A percentile compares a stretch with the other conserved stretches of the same genome.
Conservation (phyloP, 257 asterid genomes). For the Solanum etuberosum region DNA sequence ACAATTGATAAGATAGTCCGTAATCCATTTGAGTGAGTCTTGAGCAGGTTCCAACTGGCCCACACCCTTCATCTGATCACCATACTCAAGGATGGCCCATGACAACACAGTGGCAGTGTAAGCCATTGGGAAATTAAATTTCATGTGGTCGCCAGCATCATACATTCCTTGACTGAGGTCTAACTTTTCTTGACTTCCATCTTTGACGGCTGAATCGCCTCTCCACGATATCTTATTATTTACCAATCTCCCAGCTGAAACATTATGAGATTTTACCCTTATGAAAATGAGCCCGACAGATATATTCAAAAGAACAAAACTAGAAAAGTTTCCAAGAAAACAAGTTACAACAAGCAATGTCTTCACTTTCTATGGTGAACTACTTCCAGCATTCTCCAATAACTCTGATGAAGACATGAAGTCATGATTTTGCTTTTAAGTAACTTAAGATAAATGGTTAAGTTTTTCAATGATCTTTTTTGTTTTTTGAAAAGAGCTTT, state of each 20-base stretch:
- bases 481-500: background rate
- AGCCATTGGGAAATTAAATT: conserved; percentile 87
- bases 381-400: background rate
- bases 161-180: conserved; percentile 91
- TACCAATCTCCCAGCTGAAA: conserved; percentile 80
- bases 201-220: conserved; percentile 66
- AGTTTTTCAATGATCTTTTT: background rate
- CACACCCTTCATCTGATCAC: conserved; percentile 50
- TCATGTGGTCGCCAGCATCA: conserved; percentile 85
- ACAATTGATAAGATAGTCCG: conserved; percentile 67
- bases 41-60: conserved; percentile 51
- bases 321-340: background rate
- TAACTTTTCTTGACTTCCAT: conserved; percentile 54
- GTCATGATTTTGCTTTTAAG: background rate
- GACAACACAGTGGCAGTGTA: conserved; percentile 82
- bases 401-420: background rate
- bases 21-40: conserved; percentile 72
- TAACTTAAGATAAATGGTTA: background rate
- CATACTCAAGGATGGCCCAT: conserved; percentile 87
- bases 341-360: background rate
- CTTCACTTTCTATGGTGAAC: background rate
- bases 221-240: conserved; percentile 59
- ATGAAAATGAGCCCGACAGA: background rate
- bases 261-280: background rate
- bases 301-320: background rate